Base-by-base conservation (phyloP, 495 filamentous ascomycete genomes). In the Aspergillus coremiiformis region DNA sequence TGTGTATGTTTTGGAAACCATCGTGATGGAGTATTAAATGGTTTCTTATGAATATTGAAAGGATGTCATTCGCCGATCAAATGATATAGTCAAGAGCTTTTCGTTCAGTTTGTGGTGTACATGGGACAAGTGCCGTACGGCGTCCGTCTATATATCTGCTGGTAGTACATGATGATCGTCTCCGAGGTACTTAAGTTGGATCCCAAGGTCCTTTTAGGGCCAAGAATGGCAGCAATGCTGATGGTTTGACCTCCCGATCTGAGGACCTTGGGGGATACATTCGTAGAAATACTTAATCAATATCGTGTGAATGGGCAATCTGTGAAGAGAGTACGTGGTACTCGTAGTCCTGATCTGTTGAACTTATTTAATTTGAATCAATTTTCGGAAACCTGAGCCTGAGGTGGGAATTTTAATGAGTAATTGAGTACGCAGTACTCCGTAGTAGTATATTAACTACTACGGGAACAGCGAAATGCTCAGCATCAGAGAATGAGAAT, bases 111-210 rank as follows among this genome's bases (percentile, higher is more conserved):
- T n/a, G 42, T 49, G 12, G 19, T 20, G n/a, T 23, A 21, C n/a
- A 37, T 14, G 21, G 2, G 2, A 15, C 10, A 35, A 0, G n/a
- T 14, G 23, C 10, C n/a, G 17, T 19, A 45, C 32, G 26, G 19
- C 24, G 7, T 22, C 50, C 24, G 7, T 22, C 50, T 44, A 32
- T 21, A 30, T 62, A 20, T 2, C 14, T 17, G 15, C 6, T 20
- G 37, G 19, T 10, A 7, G 5, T 21, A 7, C 15, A 21, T 21
- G 12, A n/a, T 15, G 10, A n/a, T n/a, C n/a, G 37, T 9, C 48
- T 62, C 61, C 65, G 55, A 66, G 67, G 67, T 70, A 70, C 67
- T 64, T n/a, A n/a, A n/a, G n/a, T n/a, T 58, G 55, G 55, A 49
- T 59, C 63, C 58, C 67, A 70, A 70, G 67, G 67, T 70, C 63